Percentiles rank a stretch among this genome's conserved stretches.
Conservation (phyloP, 208 protist species). For the Herpetomonas tarakana region DNA sequence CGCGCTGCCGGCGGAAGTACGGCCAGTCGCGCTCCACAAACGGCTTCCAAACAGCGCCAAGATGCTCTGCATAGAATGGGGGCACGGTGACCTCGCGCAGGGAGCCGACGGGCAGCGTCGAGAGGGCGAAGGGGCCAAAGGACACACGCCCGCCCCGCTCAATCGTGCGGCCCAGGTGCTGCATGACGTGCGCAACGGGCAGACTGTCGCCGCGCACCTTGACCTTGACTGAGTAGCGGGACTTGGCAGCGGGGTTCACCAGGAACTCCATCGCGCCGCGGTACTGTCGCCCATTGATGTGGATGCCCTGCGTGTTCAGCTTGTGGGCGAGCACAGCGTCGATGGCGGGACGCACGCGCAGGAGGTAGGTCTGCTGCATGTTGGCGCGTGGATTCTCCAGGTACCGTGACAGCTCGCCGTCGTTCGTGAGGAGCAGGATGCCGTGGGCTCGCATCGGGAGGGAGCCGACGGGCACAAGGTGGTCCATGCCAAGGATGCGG, state of each 20-base stretch:
- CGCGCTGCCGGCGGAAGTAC: slow-evolving; percentile 80
- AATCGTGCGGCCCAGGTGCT: slow-evolving; percentile 74
- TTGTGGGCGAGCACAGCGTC: slow-evolving; percentile 83
- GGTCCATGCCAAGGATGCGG: slow-evolving; percentile 81
- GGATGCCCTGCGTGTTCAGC: slow-evolving; percentile 78
- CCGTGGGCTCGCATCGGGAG: slow-evolving; percentile 84
- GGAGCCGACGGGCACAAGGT: slow-evolving; percentile 84
- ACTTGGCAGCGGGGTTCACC: slow-evolving; percentile 79
- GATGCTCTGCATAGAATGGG: slow-evolving; percentile 63
- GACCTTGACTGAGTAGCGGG: slow-evolving; percentile 79
- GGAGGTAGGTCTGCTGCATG: slow-evolving; percentile 85
- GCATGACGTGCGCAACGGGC: slow-evolving; percentile 76
- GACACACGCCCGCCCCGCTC: slow-evolving; percentile 84
- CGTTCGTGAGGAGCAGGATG: slow-evolving; percentile 84
- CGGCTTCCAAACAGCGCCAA: slow-evolving; percentile 66
- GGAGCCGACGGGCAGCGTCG: slow-evolving; percentile 71
- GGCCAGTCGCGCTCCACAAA: slow-evolving; percentile 91
- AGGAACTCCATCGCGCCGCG: slow-evolving; percentile 62
- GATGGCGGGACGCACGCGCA: slow-evolving; percentile 79
- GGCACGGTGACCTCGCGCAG: slow-evolving; percentile 86
- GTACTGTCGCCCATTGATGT: slow-evolving; percentile 72
- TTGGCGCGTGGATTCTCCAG: slow-evolving; percentile 70
- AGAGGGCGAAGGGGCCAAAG: slow-evolving; percentile 79
- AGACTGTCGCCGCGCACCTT: slow-evolving; percentile 75
- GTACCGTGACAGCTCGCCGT: slow-evolving; percentile 84